Base-by-base conservation (phyloP, 768 basidiomycete species). In the Calocera cornea region DNA sequence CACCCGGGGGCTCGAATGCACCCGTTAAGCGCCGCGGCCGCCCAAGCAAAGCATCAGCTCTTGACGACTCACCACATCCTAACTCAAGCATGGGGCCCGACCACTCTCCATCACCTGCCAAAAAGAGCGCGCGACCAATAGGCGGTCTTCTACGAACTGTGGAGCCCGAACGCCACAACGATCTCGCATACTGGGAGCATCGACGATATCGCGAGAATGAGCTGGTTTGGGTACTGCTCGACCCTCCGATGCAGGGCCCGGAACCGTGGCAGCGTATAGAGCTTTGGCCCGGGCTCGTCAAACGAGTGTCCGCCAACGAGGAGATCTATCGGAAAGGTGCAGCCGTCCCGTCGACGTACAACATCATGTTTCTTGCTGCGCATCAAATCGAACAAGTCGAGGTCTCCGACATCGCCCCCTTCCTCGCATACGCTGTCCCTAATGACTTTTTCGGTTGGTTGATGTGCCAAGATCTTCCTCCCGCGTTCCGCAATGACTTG, bases 241-340 rank as follows among this genome's bases (percentile, higher is more conserved):
- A 60, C 54, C 54, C 54, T 27, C 54, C 54, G 24, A 60, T 60
- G 14, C 54, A 60, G 22, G 54, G 54, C 2, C 24, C 54, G 22
- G 27, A 60, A 33, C 54, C 54, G 22, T 60, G 54, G 54, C 54
- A 60, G 54, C 54, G 54, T 27, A 60, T 60, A 27, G 54, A 60
- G 8, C 31, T 60, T 29, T 60, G 54, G 54, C 54, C 54, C 14
- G 54, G 14, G 2, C 54, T 60, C 54, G 31, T 60, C 24, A 60
- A 60, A 31, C 54, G 54, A 33, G 14, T 29, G 22, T 7, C 14
- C 2, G 54, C 8, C 10, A 27, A 60, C 27, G 14, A 2, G 14
- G 54, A 60, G 22, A 16, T 8, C 44, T 3, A 60, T 29, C 54
- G 10, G 8, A 16, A 2, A 33, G 2, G 27, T 29, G 54, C n/a